Conservation (phyloP, 768 basidiomycete species). For the Phaffia tasmanica region DNA sequence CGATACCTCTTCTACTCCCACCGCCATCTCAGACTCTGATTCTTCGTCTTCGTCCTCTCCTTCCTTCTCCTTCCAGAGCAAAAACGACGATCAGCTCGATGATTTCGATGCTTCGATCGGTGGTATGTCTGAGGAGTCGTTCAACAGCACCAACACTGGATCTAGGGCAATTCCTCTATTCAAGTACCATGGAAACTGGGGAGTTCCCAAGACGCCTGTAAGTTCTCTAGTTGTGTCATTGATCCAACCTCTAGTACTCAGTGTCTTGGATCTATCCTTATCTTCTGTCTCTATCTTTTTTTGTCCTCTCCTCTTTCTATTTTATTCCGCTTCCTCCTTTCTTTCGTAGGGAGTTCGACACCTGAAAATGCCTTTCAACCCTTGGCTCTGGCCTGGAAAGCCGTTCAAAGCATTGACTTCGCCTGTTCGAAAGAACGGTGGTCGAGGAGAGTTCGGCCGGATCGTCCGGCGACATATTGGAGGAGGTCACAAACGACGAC, state of each 20-base stretch:
- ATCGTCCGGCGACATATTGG: constrained; percentile 83
- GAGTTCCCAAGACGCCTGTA: constrained; percentile 20
- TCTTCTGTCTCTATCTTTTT: background rate
- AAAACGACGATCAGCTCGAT: too few relatives aligned
- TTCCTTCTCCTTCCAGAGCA: too few relatives aligned
- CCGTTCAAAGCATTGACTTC: constrained; percentile 73
- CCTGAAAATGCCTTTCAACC: constrained; percentile 26
- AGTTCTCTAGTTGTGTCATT: constrained; percentile 1
- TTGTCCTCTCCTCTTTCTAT: background rate
- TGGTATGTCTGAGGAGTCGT: too few relatives aligned
- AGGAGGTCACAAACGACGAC: constrained; percentile 78
- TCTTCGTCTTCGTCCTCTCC: too few relatives aligned
- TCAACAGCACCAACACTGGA: too few relatives aligned
- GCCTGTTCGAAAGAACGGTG: constrained; percentile 71
- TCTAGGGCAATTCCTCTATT: constrained; percentile 6
- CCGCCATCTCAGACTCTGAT: too few relatives aligned
- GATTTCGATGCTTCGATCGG: too few relatives aligned
- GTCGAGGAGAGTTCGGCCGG: constrained; percentile 67
- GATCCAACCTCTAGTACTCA: background rate
- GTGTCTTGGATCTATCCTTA: background rate
- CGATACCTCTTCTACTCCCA: too few relatives aligned
- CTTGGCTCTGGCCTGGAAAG: constrained; percentile 44
- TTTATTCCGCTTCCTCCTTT: background rate
- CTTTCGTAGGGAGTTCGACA: constrained; percentile 17
- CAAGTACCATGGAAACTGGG: constrained; percentile 25